phyloP scores from a whole-genome alignment of 1,284 basidiomycete species.

The Tylopilus sp. region DNA sequence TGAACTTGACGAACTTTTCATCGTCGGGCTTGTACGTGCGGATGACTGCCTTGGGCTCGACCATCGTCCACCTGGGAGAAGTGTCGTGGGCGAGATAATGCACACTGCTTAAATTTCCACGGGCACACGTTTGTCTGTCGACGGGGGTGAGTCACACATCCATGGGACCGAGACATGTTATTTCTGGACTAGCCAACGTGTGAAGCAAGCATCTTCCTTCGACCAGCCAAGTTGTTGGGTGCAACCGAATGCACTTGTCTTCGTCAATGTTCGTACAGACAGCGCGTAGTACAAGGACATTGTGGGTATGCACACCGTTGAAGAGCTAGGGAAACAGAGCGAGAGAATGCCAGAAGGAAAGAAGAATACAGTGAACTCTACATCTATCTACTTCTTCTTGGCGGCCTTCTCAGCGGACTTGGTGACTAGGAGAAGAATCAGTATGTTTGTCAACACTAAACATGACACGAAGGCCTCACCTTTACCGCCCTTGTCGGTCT shows the following conservation, averaged over 20 bases:
- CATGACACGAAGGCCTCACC: conserved; percentile 41
- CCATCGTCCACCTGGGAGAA: conserved; percentile 16
- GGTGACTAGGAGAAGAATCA: conserved; percentile 56
- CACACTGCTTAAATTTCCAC: background rate
- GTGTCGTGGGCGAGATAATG: background rate
- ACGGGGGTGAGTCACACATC: too few species aligned
- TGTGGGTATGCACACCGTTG: conserved; percentile 45
- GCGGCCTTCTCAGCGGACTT: conserved; percentile 94
- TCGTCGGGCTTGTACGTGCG: conserved; percentile 52
- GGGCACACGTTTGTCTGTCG: conserved; percentile 5
- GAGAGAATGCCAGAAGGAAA: conserved; percentile 45
- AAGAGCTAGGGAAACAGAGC: conserved; percentile 31
- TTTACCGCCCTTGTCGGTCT: conserved; percentile 84
- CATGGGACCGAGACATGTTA: too few species aligned
- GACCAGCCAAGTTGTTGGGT: too few species aligned
- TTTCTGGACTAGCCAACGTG: too few species aligned
- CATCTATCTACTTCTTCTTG: conserved; percentile 95
- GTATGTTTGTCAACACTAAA: conserved; percentile 12
- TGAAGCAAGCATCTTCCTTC: too few species aligned
- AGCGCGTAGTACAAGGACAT: conserved; percentile 15
- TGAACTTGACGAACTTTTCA: conserved; percentile 58
- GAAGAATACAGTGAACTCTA: conserved; percentile 54
- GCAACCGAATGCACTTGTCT: too few species aligned
- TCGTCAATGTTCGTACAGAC: conserved; percentile 56
- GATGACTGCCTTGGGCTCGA: conserved; percentile 44